phyloP scores from a whole-genome alignment of 768 basidiomycete species.

The Suillus spraguei region DNA sequence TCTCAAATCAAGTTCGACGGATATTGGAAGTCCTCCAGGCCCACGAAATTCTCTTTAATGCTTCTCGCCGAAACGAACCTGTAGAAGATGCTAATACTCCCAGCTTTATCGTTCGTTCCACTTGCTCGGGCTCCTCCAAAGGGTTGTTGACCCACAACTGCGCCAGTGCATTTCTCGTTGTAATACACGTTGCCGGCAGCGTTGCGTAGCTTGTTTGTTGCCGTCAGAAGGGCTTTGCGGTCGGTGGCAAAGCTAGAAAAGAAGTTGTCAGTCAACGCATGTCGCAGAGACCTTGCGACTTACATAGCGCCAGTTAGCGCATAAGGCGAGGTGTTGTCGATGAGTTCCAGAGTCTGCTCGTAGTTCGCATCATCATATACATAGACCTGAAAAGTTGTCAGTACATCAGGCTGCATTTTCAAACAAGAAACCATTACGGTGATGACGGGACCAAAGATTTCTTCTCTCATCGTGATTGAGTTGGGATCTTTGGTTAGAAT shows the following conservation, averaged over 20 bases:
- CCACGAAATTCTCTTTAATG: slow-evolving; percentile 97
- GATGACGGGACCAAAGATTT: slow-evolving; percentile 90
- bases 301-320: slow-evolving; percentile 95
- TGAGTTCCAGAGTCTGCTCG: slow-evolving; percentile 73
- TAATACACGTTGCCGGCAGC: slow-evolving; percentile 97
- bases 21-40: slow-evolving; percentile 77
- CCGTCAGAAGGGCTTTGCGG: slow-evolving; percentile 76
- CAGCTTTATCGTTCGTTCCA: slow-evolving; percentile 99
- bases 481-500: slow-evolving; percentile 91
- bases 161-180: slow-evolving; percentile 98
- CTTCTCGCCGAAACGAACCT: slow-evolving; percentile 87
- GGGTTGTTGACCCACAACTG: slow-evolving; percentile 97
- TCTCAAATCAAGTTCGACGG: slow-evolving; percentile 82
- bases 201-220: slow-evolving; percentile 84
- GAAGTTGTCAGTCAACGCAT: slow-evolving; percentile 16
- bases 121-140: slow-evolving; percentile 93
- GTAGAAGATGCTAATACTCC: slow-evolving; percentile 74
- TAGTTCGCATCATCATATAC: slow-evolving; percentile 74
- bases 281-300: slow-evolving; percentile 32
- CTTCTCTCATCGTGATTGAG: slow-evolving; percentile 87
- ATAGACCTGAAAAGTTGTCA: slow-evolving; percentile 56
- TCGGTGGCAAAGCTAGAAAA: slow-evolving; percentile 74
- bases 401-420: background rate
- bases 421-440: slow-evolving; percentile 55
- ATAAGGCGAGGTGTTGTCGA: slow-evolving; percentile 86